phyloP scores from a whole-genome alignment of 768 basidiomycete genomes.

The Lactarius akahatsu region DNA sequence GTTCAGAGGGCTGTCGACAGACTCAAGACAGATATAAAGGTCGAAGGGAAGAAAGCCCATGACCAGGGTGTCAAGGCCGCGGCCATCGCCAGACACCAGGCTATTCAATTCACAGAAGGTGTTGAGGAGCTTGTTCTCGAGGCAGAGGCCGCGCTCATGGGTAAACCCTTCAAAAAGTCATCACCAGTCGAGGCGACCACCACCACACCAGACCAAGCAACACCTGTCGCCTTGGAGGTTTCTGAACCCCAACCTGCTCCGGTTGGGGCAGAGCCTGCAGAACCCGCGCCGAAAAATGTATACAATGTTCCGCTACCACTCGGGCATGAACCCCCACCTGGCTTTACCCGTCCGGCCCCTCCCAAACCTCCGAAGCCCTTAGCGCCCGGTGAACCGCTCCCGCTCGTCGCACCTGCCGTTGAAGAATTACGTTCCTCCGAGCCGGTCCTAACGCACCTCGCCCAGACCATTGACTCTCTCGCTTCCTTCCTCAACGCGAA shows the following conservation, averaged over 20 bases:
- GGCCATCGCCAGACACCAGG: slow-evolving; percentile 46
- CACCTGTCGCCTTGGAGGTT: slow-evolving; percentile 32
- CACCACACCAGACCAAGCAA: slow-evolving; percentile 32
- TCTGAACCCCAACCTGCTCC: slow-evolving; percentile 32
- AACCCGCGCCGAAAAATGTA: slow-evolving; percentile 40
- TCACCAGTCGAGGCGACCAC: slow-evolving; percentile 31
- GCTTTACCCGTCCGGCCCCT: slow-evolving; percentile 65
- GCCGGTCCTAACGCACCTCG: slow-evolving; percentile 91
- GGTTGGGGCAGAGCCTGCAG: slow-evolving; percentile 26
- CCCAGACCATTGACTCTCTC: slow-evolving; percentile 88
- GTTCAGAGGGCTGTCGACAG: slow-evolving; percentile 44
- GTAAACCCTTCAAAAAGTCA: slow-evolving; percentile 40
- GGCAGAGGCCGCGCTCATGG: slow-evolving; percentile 69
- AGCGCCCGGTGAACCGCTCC: slow-evolving; percentile 50
- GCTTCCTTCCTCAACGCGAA: slow-evolving; percentile 78
- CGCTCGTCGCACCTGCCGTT: slow-evolving; percentile 80
- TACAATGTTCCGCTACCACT: slow-evolving; percentile 81
- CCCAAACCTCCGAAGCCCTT: slow-evolving; percentile 42
- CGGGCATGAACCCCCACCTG: slow-evolving; percentile 92
- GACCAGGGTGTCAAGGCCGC: slow-evolving; percentile 40
- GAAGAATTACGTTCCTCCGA: slow-evolving; percentile 71
- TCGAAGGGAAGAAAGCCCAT: slow-evolving; percentile 36
- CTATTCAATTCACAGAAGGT: slow-evolving; percentile 57
- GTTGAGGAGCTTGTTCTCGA: slow-evolving; percentile 64
- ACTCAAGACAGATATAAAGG: slow-evolving; percentile 51